A percentile compares a stretch with the other conserved stretches of the same genome.
phyloP scores from a whole-genome alignment of 306 rosid genomes.

The Glycyrrhiza uralensis region DNA sequence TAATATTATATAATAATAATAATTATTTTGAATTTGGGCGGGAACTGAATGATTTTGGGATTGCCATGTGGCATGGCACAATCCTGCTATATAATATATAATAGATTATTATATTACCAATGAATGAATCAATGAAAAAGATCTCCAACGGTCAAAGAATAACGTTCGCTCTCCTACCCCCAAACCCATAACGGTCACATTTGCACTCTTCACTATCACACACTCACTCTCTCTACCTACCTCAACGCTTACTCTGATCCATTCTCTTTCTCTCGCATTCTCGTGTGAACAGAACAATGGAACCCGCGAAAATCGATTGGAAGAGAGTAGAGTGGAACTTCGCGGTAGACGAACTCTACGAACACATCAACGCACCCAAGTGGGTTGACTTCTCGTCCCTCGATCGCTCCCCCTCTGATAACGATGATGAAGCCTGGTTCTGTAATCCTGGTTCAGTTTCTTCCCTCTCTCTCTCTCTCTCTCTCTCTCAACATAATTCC shows the following conservation, averaged over 20 bases:
- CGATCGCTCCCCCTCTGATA: neutral
- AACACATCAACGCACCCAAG: constrained; percentile 87
- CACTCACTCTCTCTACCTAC: neutral
- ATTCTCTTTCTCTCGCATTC: neutral
- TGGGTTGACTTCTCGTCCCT: constrained; percentile 84
- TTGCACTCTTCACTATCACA: constrained; percentile 4
- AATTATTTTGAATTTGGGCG: no score
- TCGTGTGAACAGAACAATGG: constrained; percentile 47
- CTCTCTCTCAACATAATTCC: neutral
- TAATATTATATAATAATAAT: no score
- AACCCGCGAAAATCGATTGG: constrained; percentile 96
- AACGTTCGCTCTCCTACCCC: constrained; percentile 39
- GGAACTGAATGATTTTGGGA: no score
- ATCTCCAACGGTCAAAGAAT: constrained; percentile 70
- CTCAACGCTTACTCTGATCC: constrained; percentile 1
- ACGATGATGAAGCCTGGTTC: constrained; percentile 80
- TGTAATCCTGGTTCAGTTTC: constrained; percentile 60
- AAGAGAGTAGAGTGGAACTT: constrained; percentile 75
- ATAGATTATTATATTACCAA: no score
- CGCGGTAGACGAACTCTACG: constrained; percentile 70
- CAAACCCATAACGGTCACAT: constrained; percentile 56
- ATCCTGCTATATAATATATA: no score
- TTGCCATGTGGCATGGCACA: no score
- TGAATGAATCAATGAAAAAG: no score
- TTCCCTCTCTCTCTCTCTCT: neutral